Base-by-base conservation (phyloP, 1,284 basidiomycete species). In the Apiotrichum brassicae region DNA sequence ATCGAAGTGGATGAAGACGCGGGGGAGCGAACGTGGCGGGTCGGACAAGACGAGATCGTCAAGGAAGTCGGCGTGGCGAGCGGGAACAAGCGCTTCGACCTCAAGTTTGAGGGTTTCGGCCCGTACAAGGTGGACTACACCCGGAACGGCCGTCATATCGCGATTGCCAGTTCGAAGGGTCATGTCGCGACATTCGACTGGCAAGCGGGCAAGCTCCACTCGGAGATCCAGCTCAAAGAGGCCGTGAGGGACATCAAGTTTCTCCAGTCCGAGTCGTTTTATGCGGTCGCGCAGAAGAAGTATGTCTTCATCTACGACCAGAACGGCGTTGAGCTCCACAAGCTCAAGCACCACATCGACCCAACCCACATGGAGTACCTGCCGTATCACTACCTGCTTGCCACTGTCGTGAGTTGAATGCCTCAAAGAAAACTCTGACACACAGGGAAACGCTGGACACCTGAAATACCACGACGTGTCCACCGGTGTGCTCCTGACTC, bases 391-490 rank as follows among this genome's bases (percentile, higher is more conserved):
- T 98, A 91, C 83, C 77, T 98, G 16, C 81, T 99, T 6, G 87
- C 83, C 1, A 86, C 83, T 43, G 79, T 94, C 16, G 86, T 87
- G 65, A 55, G 84, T 80, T 11, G 3, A 11, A 40, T 6, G 32
- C 22, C 33, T 18, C n/a, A 3, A 7, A 7, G 33, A 34, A 34
- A 16, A 18, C 23, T 35, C 44, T 51, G 39, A 51, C 43, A 12
- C 35, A 19, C 59, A 88, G 86, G 91, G 92, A 11, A 86, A 90
- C 61, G 78, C 80, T 13, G 94, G 94, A 1, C 90, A 85, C 69
- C 78, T 98, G 2, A 94, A 94, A 75, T 99, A 97, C 73, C 92
- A 95, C 75, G 94, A 99, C 68, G 93, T 89, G 0, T 93, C 92
- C 3, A 98, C 93, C 0, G 94, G 94, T 16, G 79, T 84, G 51